Evolutionary conservation across 805 yeast species (phyloP).

Genomic region (Cyberlindnera xylosilytica): DNA sequence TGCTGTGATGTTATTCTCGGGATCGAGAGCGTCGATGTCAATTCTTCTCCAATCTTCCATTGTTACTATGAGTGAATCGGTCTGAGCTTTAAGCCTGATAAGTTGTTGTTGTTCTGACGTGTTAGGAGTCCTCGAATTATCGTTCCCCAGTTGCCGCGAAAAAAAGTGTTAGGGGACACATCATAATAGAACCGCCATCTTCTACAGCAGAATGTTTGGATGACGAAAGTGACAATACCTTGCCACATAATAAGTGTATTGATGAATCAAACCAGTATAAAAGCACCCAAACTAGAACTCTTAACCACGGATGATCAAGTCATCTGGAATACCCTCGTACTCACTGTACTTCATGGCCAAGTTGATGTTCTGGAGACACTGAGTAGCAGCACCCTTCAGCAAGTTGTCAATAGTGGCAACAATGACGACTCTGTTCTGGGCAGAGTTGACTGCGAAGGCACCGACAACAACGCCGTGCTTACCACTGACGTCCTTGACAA

Average conservation of each 20-base stretch:
- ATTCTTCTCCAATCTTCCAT: slow-evolving; percentile 91
- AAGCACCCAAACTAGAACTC: neutral
- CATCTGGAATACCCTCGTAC: slow-evolving; percentile 90
- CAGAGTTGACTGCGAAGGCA: slow-evolving; percentile 89
- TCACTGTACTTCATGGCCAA: slow-evolving; percentile 87
- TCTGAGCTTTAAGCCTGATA: neutral
- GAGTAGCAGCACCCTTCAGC: slow-evolving; percentile 98
- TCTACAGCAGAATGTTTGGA: too few relatives aligned
- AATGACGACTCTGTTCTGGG: slow-evolving; percentile 85
- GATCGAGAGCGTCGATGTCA: slow-evolving; percentile 87
- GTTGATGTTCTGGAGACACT: slow-evolving; percentile 94
- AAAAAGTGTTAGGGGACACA: neutral
- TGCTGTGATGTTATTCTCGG: slow-evolving; percentile 62
- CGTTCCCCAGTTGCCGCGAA: neutral
- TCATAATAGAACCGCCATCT: too few relatives aligned
- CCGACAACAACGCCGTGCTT: slow-evolving; percentile 95
- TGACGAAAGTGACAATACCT: too few relatives aligned
- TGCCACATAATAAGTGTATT: neutral
- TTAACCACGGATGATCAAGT: slow-evolving; percentile 38
- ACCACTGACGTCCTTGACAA: slow-evolving; percentile 86
- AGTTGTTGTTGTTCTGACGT: neutral
- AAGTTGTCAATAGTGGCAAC: slow-evolving; percentile 95
- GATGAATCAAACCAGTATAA: neutral
- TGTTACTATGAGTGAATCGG: neutral
- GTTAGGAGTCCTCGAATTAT: neutral